phyloP scores from a whole-genome alignment of 768 basidiomycete genomes.

The Amanita pseudoporphyria region DNA sequence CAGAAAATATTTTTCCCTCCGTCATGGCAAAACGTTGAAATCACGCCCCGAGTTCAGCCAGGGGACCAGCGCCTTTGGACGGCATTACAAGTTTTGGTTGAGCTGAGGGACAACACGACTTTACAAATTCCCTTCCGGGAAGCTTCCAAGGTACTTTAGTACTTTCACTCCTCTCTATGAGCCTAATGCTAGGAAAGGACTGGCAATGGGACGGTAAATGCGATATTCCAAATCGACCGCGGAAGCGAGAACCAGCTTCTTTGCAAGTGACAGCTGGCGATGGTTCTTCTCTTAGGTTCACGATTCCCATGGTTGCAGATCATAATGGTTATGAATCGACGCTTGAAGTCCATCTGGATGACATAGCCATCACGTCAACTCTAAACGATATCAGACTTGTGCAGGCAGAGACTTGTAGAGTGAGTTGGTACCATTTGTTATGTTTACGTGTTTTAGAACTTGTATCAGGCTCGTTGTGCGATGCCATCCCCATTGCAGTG shows the following conservation, averaged over 20 bases:
- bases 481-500: constrained; percentile 78
- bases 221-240: constrained; percentile 37
- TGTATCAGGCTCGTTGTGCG: constrained; percentile 49
- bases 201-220: constrained; percentile 83
- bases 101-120: constrained; percentile 68
- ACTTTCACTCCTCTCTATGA: not conserved
- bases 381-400: constrained; percentile 82
- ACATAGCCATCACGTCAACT: constrained; percentile 69
- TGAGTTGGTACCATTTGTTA: constrained; percentile 23
- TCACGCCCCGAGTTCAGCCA: constrained; percentile 49
- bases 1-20: constrained; percentile 82
- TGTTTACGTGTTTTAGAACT: constrained; percentile 6
- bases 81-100: constrained; percentile 68
- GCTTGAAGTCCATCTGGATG: constrained; percentile 77
- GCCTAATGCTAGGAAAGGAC: constrained; percentile 38
- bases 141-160: constrained; percentile 59
- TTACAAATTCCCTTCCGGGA: constrained; percentile 89
- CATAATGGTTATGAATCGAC: constrained; percentile 68
- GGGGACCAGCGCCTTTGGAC: constrained; percentile 84
- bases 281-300: constrained; percentile 78
- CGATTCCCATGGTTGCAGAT: constrained; percentile 71
- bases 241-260: constrained; percentile 56
- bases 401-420: constrained; percentile 68
- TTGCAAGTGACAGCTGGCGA: constrained; percentile 71
- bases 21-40: constrained; percentile 53